phyloP scores from a whole-genome alignment of 768 basidiomycete species.

The Peribolospora baueri region DNA sequence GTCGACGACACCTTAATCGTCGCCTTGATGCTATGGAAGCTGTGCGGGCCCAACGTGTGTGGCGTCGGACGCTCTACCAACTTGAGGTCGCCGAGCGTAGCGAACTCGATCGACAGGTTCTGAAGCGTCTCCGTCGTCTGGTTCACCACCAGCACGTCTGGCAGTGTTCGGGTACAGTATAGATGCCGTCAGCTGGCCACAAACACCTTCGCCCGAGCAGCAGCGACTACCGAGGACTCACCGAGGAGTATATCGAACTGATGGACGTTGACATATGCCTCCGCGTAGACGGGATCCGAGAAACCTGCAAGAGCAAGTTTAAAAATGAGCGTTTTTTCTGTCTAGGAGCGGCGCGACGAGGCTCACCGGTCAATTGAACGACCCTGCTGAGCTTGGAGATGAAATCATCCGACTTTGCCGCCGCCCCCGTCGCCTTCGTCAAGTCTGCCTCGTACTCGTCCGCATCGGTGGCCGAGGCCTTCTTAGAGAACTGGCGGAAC shows the following conservation, averaged over 20 bases:
- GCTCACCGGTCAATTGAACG: conserved; percentile 65
- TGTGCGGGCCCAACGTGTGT: conserved; percentile 80
- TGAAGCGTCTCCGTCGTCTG: conserved; percentile 83
- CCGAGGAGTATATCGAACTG: conserved; percentile 90
- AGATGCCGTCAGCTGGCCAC: neutral
- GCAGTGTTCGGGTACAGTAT: neutral
- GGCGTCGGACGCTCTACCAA: conserved; percentile 86
- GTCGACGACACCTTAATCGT: conserved; percentile 95
- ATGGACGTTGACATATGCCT: conserved; percentile 91
- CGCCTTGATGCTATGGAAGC: conserved; percentile 95
- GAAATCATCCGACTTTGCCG: conserved; percentile 52
- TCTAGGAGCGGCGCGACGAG: neutral
- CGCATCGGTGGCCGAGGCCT: conserved; percentile 45
- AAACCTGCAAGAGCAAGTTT: conserved; percentile 35
- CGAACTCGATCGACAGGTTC: conserved; percentile 90
- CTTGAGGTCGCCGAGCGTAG: conserved; percentile 87
- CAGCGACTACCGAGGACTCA: conserved; percentile 14
- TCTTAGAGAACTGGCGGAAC: conserved; percentile 91
- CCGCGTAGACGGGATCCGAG: conserved; percentile 94
- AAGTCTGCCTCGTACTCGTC: conserved; percentile 66
- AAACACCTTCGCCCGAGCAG: neutral
- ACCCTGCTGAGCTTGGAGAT: conserved; percentile 81
- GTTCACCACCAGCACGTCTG: conserved; percentile 88
- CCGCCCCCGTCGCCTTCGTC: conserved; percentile 59
- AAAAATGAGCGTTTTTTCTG: neutral